Percentiles rank a stretch among this genome's conserved stretches.
Evolutionary conservation across 2,329 filamentous ascomycete genomes (phyloP).

Genomic region (Alternaria tenuissima): DNA sequence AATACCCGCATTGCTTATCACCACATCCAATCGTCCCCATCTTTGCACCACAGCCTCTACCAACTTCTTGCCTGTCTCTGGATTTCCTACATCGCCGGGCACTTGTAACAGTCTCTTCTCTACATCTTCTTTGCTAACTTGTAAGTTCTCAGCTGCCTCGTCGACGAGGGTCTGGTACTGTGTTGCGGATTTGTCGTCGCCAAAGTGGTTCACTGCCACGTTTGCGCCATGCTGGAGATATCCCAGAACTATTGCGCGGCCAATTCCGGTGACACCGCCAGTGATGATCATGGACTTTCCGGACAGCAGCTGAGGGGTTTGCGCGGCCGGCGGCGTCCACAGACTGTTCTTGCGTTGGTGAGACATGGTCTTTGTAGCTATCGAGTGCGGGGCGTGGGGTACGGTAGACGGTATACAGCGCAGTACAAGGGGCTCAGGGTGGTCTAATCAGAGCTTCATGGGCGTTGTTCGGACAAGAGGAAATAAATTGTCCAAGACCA

Average conservation of each 20-base stretch:
- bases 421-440: background rate
- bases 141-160: conserved; percentile 43
- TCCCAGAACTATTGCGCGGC: conserved; percentile 81
- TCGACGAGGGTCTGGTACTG: conserved; percentile 59
- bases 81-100: conserved; percentile 78
- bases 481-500: background rate
- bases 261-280: conserved; percentile 86
- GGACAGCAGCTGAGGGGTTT: conserved; percentile 62
- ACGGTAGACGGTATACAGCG: conserved; percentile 4
- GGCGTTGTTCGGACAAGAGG: background rate
- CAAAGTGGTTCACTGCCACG: conserved; percentile 83
- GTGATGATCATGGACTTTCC: conserved; percentile 87
- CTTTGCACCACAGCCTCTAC: conserved; percentile 70
- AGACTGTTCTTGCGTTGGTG: conserved; percentile 21
- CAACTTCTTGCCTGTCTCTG: conserved; percentile 73
- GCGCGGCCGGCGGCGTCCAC: conserved; percentile 18
- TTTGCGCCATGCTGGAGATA: conserved; percentile 80
- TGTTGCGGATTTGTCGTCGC: conserved; percentile 58
- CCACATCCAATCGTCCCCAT: conserved; percentile 68
- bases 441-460: background rate
- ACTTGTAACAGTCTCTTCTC: conserved; percentile 67
- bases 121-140: conserved; percentile 41
- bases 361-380: conserved; percentile 9
- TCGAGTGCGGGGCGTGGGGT: conserved; percentile 11
- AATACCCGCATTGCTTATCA: conserved; percentile 88